Conservation (phyloP, 1,284 basidiomycete species). For the Takashimella koratensis region DNA sequence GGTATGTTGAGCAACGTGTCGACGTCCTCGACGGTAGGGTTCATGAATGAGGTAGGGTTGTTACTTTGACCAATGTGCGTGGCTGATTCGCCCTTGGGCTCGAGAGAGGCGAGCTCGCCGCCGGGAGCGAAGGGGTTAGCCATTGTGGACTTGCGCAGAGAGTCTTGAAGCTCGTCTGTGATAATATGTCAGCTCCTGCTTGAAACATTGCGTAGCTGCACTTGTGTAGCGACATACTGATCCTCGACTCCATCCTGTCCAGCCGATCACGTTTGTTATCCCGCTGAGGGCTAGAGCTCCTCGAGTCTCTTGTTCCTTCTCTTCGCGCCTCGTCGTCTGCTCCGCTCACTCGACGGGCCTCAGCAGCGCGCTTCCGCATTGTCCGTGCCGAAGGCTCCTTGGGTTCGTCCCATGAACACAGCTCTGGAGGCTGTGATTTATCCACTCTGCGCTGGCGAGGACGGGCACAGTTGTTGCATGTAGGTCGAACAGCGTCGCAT, state of each 20-base stretch:
- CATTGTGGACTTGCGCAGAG: neutral
- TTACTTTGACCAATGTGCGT: no score
- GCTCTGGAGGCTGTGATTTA: conserved; percentile 6
- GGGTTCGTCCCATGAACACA: conserved; percentile 41
- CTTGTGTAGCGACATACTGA: neutral
- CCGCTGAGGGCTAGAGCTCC: neutral
- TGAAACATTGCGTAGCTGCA: no score
- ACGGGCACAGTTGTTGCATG: conserved; percentile 39
- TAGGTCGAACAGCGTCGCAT: conserved; percentile 41
- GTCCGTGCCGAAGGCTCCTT: conserved; percentile 31
- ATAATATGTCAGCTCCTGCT: no score
- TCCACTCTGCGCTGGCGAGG: conserved; percentile 26
- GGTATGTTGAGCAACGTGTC: neutral
- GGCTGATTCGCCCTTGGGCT: no score
- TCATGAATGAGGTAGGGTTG: no score
- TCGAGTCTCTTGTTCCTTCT: neutral
- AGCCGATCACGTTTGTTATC: neutral
- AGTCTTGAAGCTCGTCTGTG: neutral
- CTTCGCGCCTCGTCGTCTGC: neutral
- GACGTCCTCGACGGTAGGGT: neutral
- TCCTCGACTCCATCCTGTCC: neutral
- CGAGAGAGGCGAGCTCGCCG: neutral
- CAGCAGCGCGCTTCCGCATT: conserved; percentile 20
- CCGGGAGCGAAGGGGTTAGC: neutral
- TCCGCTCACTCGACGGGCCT: neutral